Conservation (phyloP, 2,329 filamentous ascomycete genomes). For the Neonectria sp. region DNA sequence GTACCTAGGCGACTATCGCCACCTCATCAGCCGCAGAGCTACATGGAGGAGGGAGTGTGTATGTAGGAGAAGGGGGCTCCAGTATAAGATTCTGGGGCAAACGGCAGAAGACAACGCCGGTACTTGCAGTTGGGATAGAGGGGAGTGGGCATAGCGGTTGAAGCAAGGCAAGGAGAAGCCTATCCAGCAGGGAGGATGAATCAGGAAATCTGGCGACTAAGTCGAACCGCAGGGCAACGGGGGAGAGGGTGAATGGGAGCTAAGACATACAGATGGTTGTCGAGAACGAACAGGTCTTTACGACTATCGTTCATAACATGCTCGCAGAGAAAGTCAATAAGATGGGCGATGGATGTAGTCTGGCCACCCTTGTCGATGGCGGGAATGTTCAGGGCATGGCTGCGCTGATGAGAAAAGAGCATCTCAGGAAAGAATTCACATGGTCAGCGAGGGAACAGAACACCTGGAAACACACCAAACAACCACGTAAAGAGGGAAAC, state of each 20-base stretch:
- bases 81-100: constrained; percentile 18
- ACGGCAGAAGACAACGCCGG: constrained; percentile 24
- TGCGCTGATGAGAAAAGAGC: constrained; percentile 88
- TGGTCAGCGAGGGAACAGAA: constrained; percentile 37
- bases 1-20: constrained; percentile 88
- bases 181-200: constrained; percentile 12
- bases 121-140: constrained; percentile 30
- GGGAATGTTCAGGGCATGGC: constrained; percentile 80
- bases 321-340: constrained; percentile 85
- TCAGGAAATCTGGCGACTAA: constrained; percentile 1
- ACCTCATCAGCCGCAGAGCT: constrained; percentile 44
- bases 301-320: constrained; percentile 88
- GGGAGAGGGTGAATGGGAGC: constrained; percentile 20
- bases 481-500: constrained; percentile 16
- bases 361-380: constrained; percentile 70
- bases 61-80: constrained; percentile 8
- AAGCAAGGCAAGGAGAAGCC: constrained; percentile 3
- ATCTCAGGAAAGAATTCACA: constrained; percentile 70
- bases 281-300: constrained; percentile 90
- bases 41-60: constrained; percentile 24
- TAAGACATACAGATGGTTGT: constrained; percentile 84
- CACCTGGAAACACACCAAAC: neutral
- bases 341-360: constrained; percentile 78
- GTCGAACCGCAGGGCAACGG: constrained; percentile 12
- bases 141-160: constrained; percentile 42